phyloP scores from a whole-genome alignment of 2,329 filamentous ascomycete species.

The Cyanodermella asteris region DNA sequence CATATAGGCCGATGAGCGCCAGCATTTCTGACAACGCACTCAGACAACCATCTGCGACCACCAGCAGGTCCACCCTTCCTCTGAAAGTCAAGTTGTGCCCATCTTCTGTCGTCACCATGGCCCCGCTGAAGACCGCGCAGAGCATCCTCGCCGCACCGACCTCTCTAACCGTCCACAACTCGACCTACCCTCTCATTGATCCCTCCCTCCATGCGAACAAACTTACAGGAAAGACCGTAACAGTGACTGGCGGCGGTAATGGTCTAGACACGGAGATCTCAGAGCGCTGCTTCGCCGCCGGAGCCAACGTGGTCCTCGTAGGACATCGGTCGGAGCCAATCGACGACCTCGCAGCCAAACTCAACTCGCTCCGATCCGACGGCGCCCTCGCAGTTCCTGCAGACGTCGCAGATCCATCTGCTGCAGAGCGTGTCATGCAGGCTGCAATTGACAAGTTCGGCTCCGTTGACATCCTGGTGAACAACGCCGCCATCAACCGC shows the following conservation, averaged over 20 bases:
- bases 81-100: too few relatives aligned
- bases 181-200: slow-evolving; percentile 10
- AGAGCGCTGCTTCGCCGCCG: slow-evolving; percentile 17
- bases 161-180: slow-evolving; percentile 2
- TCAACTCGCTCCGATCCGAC: slow-evolving; percentile 16
- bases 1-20: too few relatives aligned
- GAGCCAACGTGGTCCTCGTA: slow-evolving; percentile 29
- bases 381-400: slow-evolving; percentile 33
- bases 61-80: too few relatives aligned
- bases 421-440: slow-evolving; percentile 26
- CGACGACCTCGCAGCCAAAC: slow-evolving; percentile 26
- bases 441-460: slow-evolving; percentile 24
- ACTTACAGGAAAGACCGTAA: slow-evolving; percentile 12
- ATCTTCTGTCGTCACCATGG: too few relatives aligned
- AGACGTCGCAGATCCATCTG: slow-evolving; percentile 25
- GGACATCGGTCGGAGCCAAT: slow-evolving; percentile 31
- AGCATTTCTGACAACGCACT: too few relatives aligned
- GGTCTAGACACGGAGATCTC: slow-evolving; percentile 20
- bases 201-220: slow-evolving; percentile 10
- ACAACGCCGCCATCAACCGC: slow-evolving; percentile 19
- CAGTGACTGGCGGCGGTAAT: slow-evolving; percentile 20
- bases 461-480: slow-evolving; percentile 19
- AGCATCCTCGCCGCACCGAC: too few relatives aligned
- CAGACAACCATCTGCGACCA: too few relatives aligned
- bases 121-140: too few relatives aligned